Percentiles rank a stretch among this genome's conserved stretches.
These are phyloP conservation scores for Flagelloscypha sp. DNA, from an alignment of 768 basidiomycete species.

Conservation along the genomic window DNA sequence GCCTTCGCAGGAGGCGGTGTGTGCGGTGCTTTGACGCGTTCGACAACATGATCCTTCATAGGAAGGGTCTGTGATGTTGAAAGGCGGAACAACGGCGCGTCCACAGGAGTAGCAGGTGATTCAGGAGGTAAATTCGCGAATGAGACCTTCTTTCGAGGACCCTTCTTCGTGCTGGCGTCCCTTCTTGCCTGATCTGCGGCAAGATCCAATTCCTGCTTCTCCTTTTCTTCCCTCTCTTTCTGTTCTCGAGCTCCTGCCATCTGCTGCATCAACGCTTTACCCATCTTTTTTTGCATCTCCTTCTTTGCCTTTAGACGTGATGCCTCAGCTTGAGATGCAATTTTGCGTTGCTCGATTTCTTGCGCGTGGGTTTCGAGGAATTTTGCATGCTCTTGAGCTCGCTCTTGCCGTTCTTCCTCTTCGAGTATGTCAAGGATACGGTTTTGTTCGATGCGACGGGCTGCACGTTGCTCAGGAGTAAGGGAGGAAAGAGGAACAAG, in stretches of 20 bases:
- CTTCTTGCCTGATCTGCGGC: conserved; percentile 19
- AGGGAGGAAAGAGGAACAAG: conserved; percentile 40
- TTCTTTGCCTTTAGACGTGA: conserved; percentile 28
- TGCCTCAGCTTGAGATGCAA: conserved; percentile 35
- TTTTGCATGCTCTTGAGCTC: conserved; percentile 29
- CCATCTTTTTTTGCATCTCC: conserved; percentile 73
- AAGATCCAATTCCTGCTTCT: conserved; percentile 19
- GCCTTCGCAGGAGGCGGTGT: conserved; percentile 12
- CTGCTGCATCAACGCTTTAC: conserved; percentile 50
- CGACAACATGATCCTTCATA: conserved; percentile 65
- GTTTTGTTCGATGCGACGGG: conserved; percentile 49
- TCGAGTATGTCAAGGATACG: conserved; percentile 62
- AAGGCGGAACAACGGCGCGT: conserved; percentile 9
- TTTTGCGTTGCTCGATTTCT: conserved; percentile 43
- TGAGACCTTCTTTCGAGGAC: no score
- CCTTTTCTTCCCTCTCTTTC: conserved; percentile 26
- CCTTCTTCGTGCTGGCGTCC: conserved; percentile 40
- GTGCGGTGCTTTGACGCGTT: conserved; percentile 38
- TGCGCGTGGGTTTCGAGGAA: conserved; percentile 32
- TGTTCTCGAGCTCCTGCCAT: conserved; percentile 31
- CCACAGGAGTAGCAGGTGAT: conserved; percentile 11
- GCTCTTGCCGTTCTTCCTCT: conserved; percentile 52
- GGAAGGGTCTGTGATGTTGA: conserved; percentile 29
- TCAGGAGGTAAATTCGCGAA: conserved; percentile 41
- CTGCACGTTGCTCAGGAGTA: conserved; percentile 37